Conservation (phyloP, 805 yeast species). For the Pichia nanzhaoensis region DNA sequence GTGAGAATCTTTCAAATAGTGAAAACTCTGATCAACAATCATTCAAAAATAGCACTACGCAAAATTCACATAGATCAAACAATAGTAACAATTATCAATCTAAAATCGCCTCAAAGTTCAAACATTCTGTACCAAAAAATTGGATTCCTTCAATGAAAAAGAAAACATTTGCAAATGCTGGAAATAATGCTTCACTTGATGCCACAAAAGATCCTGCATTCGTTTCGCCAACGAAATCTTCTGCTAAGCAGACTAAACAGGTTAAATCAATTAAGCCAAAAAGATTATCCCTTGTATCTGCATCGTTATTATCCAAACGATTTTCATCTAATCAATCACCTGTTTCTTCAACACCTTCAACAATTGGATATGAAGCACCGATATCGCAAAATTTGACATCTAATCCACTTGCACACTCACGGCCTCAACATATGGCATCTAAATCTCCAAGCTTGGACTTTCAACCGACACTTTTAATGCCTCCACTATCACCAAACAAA, state of each 20-base stretch:
- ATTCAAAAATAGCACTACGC: background rate
- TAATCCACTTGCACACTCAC: no score
- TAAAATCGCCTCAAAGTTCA: background rate
- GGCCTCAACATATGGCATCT: background rate
- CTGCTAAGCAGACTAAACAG: no score
- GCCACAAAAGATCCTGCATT: no score
- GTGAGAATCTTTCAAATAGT: background rate
- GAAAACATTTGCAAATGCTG: background rate
- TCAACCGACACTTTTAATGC: background rate
- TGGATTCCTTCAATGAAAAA: constrained; percentile 8
- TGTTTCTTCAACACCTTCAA: background rate
- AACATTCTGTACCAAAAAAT: constrained; percentile 3
- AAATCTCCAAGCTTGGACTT: background rate
- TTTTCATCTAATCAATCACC: background rate
- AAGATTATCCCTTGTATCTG: constrained; percentile 1
- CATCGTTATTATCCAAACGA: constrained; percentile 6
- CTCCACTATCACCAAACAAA: constrained; percentile 4
- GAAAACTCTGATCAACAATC: background rate
- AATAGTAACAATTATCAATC: background rate
- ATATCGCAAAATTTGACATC: no score
- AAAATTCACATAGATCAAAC: background rate
- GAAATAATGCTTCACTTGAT: no score
- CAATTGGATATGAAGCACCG: no score
- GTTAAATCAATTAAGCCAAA: background rate
- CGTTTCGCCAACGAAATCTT: no score